Evolutionary conservation across 192 early-diverging fungal genomes (phyloP).

Genomic region (Mortierella claussenii): DNA sequence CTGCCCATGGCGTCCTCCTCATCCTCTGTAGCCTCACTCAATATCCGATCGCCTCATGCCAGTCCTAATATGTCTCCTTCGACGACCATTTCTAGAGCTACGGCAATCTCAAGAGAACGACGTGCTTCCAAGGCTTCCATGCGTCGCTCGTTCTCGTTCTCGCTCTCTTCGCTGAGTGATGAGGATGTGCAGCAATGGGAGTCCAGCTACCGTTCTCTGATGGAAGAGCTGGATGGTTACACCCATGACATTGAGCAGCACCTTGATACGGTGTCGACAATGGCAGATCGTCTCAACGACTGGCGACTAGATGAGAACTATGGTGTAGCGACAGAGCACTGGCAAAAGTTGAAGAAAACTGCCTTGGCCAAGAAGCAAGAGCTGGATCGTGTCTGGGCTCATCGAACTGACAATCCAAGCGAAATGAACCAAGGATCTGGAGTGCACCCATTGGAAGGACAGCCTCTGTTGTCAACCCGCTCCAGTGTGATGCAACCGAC

Average conservation of each 20-base stretch:
- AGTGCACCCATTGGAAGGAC: constrained; percentile 23
- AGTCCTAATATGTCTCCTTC: constrained; percentile 19
- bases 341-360: constrained; percentile 57
- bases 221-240: constrained; percentile 27
- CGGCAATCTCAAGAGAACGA: constrained; percentile 6
- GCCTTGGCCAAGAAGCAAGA: constrained; percentile 57
- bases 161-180: constrained; percentile 33
- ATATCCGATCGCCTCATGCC: constrained; percentile 9
- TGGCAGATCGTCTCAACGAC: constrained; percentile 50
- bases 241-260: constrained; percentile 37
- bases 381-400: constrained; percentile 39
- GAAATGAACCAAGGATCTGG: constrained; percentile 5
- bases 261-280: constrained; percentile 13
- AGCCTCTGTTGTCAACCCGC: constrained; percentile 6
- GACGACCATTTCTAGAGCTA: constrained; percentile 11
- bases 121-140: constrained; percentile 14
- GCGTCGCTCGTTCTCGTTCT: constrained; percentile 36
- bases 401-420: not conserved
- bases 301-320: constrained; percentile 56
- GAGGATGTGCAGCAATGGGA: constrained; percentile 35
- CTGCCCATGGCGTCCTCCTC: constrained; percentile 18
- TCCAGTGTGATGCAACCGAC: constrained; percentile 38
- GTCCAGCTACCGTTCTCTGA: constrained; percentile 9
- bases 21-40: constrained; percentile 19
- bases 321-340: constrained; percentile 55